phyloP scores from a whole-genome alignment of 345 rosid species.

The Tarenaya hassleriana region DNA sequence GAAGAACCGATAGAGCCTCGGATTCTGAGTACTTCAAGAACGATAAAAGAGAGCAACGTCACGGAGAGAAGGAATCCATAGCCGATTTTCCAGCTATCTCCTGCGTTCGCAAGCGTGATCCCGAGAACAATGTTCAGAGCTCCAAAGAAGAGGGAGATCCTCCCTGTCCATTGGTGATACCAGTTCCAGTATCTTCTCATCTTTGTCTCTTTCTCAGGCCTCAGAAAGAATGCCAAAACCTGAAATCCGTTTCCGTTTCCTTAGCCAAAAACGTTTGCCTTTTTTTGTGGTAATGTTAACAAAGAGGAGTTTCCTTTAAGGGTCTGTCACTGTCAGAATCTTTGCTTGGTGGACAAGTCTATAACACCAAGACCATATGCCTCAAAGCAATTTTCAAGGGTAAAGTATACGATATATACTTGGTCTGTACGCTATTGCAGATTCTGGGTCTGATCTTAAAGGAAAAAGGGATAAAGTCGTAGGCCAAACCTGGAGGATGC shows the following conservation, averaged over 20 bases:
- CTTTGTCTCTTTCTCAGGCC: constrained; percentile 70
- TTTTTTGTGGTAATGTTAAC: too few relatives aligned
- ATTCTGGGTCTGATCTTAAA: too few relatives aligned
- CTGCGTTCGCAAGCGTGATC: constrained; percentile 49
- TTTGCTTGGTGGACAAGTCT: too few relatives aligned
- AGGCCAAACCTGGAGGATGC: constrained; percentile 68
- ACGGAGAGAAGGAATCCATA: constrained; percentile 59
- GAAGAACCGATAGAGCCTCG: constrained; percentile 32
- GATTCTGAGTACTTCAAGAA: constrained; percentile 47
- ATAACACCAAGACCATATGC: too few relatives aligned
- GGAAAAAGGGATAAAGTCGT: background rate
- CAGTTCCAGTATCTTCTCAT: constrained; percentile 70
- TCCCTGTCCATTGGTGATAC: constrained; percentile 87
- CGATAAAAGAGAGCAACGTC: constrained; percentile 43
- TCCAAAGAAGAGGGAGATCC: constrained; percentile 71
- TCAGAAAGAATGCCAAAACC: constrained; percentile 73
- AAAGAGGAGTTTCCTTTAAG: too few relatives aligned
- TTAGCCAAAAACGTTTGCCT: too few relatives aligned
- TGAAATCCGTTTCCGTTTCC: constrained; percentile 20
- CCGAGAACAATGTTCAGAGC: constrained; percentile 67
- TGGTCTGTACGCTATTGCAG: too few relatives aligned
- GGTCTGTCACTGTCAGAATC: too few relatives aligned
- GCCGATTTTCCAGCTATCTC: constrained; percentile 62
- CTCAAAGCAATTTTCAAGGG: too few relatives aligned
- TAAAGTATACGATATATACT: too few relatives aligned